Base-by-base conservation (phyloP, 345 rosid genomes). In the Streptanthus diversifolius region DNA sequence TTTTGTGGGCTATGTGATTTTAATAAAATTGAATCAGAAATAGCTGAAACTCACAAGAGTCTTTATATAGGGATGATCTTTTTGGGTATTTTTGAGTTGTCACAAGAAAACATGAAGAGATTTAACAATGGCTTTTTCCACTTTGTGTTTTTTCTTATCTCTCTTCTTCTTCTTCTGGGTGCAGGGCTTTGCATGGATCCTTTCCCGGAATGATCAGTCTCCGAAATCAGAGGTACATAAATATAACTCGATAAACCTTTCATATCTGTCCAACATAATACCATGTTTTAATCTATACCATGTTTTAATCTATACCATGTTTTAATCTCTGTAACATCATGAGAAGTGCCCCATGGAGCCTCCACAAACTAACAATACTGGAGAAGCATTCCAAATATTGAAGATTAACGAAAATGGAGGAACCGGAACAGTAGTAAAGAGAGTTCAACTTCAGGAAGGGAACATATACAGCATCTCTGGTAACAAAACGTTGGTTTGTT, bases 291-390 rank as follows among this genome's bases (percentile, higher is more conserved):
- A n/a, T n/a, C n/a, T n/a, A n/a, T n/a, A n/a, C n/a, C n/a, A n/a
- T n/a, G n/a, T n/a, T n/a, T n/a, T n/a, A n/a, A n/a, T n/a, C n/a
- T n/a, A n/a, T n/a, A n/a, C n/a, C n/a, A n/a, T n/a, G n/a, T 57
- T 47, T 39, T n/a, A 15, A 35, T 47, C 27, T 35, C 30, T 33
- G 15, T 70, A 58, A 35, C 2, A 11, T 47, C 37, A 15, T 59
- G 27, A 10, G 3, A 90, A 91, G 96, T 89, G 97, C 67, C 72
- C 85, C 82, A 72, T 24, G 32, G 84, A 79, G 71, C 93, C 87
- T 2, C 57, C 56, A 60, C 47, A 63, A 59, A 77, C 85, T 39
- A 83, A 7, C 13, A 57, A 33, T 11, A 35, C 59, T 37, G 67
- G 21, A 58, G 74, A 88, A 79, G 88, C 85, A 58, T 75, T 85